Evolutionary conservation across 108 stramenopile genomes (phyloP), one percentile per base, ranked within the genome.

Genomic region (Cyclotella atomus): DNA sequence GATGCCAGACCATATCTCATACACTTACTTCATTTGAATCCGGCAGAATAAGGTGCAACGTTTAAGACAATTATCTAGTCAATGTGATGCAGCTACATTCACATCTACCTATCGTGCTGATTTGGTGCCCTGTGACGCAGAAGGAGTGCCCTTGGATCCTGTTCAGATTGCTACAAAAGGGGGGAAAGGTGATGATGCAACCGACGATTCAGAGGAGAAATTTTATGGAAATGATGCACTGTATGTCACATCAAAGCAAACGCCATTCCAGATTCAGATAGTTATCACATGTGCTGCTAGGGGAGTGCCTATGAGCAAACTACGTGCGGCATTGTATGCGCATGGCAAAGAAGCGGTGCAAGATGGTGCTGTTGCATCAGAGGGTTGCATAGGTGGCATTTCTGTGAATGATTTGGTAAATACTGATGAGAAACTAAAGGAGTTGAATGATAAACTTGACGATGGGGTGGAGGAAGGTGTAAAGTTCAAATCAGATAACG

Each of bases 241-340:
- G 23, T 59, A 71, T 21, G 35, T 8, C 8, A 16, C 28, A 0
- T 28, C 17, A 2, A 25, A 20, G 14, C 61, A 36, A 1, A 0
- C 3, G 1, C 52, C 21, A 7, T 73, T 73, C 28, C 60, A 73
- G 50, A 32, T 75, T 16, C 65, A 56, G 25, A 29, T 75, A 1
- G 34, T 33, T 5, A 29, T 75, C 15, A 38, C 56, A 12, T 29
- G 45, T 2, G 74, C 74, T 8, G 46, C 56, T 4, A 57, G 67
- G 29, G 74, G 64, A 35, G 44, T 68, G 19, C 10, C 55, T 20
- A 20, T 45, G 3, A 57, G 60, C 16, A 75, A 67, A 41, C 65
- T 38, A 28, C 35, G 60, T 38, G 57, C 59, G 17, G 74, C 41
- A 15, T 38, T 75, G 20, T 75, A 57, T 49, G 65, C 62, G 10